These are phyloP conservation scores for Seiridium cupressi DNA, from an alignment of 2,329 filamentous ascomycete species.

Conservation along the genomic window DNA sequence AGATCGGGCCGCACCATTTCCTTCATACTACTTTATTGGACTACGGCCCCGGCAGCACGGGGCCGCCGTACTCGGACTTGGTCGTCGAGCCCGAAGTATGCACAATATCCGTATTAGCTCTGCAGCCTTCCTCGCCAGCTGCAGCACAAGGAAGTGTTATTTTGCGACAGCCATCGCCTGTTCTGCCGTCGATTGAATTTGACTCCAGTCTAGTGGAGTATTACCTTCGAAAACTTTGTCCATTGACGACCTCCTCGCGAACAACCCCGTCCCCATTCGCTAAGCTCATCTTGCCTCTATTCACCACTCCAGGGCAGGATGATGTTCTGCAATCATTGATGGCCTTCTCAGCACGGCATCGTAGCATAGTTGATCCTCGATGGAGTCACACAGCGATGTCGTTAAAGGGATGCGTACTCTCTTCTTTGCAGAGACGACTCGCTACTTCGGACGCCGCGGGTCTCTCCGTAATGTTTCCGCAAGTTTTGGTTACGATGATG, in stretches of 20 bases:
- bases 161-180: neutral
- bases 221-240: slow-evolving; percentile 12
- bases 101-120: neutral
- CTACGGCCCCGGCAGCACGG: neutral
- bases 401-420: slow-evolving; percentile 33
- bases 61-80: neutral
- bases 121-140: neutral
- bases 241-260: slow-evolving; percentile 12
- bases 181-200: neutral
- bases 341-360: slow-evolving; percentile 13
- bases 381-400: slow-evolving; percentile 13
- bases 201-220: slow-evolving; percentile 10
- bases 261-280: slow-evolving; percentile 12
- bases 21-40: slow-evolving; percentile 6
- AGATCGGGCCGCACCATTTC: slow-evolving; percentile 12
- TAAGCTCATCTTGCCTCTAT: slow-evolving; percentile 12
- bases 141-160: neutral
- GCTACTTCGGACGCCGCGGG: slow-evolving; percentile 18
- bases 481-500: slow-evolving; percentile 41
- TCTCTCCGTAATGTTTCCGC: slow-evolving; percentile 17
- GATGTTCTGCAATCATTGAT: slow-evolving; percentile 12
- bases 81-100: neutral
- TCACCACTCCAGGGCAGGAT: slow-evolving; percentile 8
- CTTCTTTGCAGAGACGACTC: slow-evolving; percentile 31
- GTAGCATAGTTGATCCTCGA: slow-evolving; percentile 7